Base-by-base conservation (phyloP, 2,329 filamentous ascomycete genomes). In the Cladorrhinum sp. region DNA sequence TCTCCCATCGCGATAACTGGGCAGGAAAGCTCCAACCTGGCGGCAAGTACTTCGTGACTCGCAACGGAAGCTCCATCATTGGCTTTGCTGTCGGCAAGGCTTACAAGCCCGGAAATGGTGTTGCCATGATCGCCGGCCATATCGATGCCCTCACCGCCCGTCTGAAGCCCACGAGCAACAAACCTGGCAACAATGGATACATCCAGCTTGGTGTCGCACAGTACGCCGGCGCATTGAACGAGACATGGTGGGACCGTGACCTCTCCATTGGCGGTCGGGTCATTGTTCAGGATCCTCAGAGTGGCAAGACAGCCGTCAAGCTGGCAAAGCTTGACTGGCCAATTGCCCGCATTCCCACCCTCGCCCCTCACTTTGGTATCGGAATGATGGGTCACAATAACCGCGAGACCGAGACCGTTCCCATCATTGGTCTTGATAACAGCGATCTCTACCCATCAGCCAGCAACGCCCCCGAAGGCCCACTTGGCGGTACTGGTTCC, bases 221-320 rank as follows among this genome's bases (percentile, higher is more conserved):
- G 0, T 99, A 98, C 73, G 94, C 92, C 9, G 94, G 95, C 55
- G 92, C 81, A 1, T 77, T 98, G 64, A 95, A 93, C 72, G 81
- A 82, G 64, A 98, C 95, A 1, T 98, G 95, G 95, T 98, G 93
- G 94, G 95, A 98, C 74, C 86, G 95, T 39, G 95, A 99, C 74
- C 82, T 99, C 56, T 88, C 90, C 66, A 90, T 98, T 68, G 95
- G 92, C 65, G 95, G 95, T 42, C 83, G 92, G 50, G 94, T 98
- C 3, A 81, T 98, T 54, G 87, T 98, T 51, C 90, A 87, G 65
- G 88, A 96, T 68, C 73, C 81, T 3, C 76, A 80, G 53, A 84
- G 85, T 2, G 89, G 89, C 67, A 96, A 94, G 82, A 91, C 96
- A 36, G 81, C 83, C 21, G 87, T 85, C 28, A 91, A 88, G 78